phyloP scores from a whole-genome alignment of 306 rosid genomes.

The Cicer bijugum region DNA sequence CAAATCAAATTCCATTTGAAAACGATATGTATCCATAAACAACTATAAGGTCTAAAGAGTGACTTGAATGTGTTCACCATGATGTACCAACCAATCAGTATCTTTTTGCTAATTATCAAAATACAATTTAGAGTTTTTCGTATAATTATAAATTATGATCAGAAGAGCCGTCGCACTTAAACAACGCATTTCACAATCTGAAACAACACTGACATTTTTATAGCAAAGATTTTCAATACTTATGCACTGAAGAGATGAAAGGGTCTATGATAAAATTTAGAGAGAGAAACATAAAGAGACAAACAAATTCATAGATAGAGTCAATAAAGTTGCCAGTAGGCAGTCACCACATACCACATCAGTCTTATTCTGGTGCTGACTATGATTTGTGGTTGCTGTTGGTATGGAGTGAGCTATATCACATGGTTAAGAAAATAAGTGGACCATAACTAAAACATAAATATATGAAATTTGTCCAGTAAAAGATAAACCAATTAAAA shows the following conservation, averaged over 20 bases:
- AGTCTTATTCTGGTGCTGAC: constrained; percentile 43
- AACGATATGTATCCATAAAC: constrained; percentile 21
- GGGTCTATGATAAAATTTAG: neutral
- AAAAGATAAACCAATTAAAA: neutral
- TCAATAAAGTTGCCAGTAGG: neutral
- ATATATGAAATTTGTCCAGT: neutral
- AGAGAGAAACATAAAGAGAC: constrained; percentile 27
- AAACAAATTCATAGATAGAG: neutral
- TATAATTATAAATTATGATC: constrained; percentile 5
- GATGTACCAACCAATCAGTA: constrained; percentile 1
- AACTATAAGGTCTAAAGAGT: constrained; percentile 14
- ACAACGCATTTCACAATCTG: constrained; percentile 11
- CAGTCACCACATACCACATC: constrained; percentile 47
- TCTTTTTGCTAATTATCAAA: constrained; percentile 13
- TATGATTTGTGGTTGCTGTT: constrained; percentile 42
- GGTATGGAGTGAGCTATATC: constrained; percentile 49
- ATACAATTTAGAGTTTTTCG: neutral
- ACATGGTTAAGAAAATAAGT: constrained; percentile 39
- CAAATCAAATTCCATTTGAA: constrained; percentile 33
- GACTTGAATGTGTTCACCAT: constrained; percentile 16
- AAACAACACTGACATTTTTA: constrained; percentile 1
- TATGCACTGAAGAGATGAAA: neutral
- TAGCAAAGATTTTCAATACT: constrained; percentile 10
- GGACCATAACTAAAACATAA: constrained; percentile 22
- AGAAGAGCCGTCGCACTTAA: constrained; percentile 20